phyloP scores from a whole-genome alignment of 1,284 basidiomycete genomes.

The Cerrena zonata region DNA sequence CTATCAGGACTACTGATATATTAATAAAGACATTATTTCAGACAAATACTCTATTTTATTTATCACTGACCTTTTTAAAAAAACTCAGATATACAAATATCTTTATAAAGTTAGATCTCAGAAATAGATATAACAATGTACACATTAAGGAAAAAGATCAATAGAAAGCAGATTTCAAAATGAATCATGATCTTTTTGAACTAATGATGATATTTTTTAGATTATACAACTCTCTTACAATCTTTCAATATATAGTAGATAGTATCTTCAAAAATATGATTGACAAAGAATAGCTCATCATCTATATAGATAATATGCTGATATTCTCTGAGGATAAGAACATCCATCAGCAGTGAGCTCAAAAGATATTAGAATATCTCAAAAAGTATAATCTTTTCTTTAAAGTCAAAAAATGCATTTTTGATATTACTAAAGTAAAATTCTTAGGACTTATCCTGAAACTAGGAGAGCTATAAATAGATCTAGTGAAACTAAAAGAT shows the following conservation, averaged over 20 bases:
- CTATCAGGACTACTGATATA: constrained; percentile 26
- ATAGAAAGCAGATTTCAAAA: constrained; percentile 17
- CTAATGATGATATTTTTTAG: constrained; percentile 30
- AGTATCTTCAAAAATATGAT: constrained; percentile 21
- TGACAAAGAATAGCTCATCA: constrained; percentile 11
- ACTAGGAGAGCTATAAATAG: constrained; percentile 28
- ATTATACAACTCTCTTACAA: constrained; percentile 27
- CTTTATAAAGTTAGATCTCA: constrained; percentile 33
- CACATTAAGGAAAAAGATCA: constrained; percentile 17
- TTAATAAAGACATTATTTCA: constrained; percentile 28
- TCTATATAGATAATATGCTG: constrained; percentile 29
- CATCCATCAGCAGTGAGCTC: constrained; percentile 10
- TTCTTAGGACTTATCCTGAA: constrained; percentile 37
- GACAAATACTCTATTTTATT: constrained; percentile 30
- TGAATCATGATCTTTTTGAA: constrained; percentile 21
- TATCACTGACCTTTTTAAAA: constrained; percentile 28
- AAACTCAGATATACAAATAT: constrained; percentile 20
- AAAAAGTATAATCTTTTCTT: constrained; percentile 32
- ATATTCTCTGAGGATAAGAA: constrained; percentile 13
- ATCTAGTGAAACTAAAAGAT: constrained; percentile 31
- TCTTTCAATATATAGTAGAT: constrained; percentile 22
- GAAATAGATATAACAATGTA: constrained; percentile 21
- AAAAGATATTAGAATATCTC: constrained; percentile 26
- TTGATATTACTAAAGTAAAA: constrained; percentile 12
- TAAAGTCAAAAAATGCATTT: constrained; percentile 24